Base-by-base conservation (phyloP, 495 filamentous ascomycete species). In the Pyrenula aspistea region DNA sequence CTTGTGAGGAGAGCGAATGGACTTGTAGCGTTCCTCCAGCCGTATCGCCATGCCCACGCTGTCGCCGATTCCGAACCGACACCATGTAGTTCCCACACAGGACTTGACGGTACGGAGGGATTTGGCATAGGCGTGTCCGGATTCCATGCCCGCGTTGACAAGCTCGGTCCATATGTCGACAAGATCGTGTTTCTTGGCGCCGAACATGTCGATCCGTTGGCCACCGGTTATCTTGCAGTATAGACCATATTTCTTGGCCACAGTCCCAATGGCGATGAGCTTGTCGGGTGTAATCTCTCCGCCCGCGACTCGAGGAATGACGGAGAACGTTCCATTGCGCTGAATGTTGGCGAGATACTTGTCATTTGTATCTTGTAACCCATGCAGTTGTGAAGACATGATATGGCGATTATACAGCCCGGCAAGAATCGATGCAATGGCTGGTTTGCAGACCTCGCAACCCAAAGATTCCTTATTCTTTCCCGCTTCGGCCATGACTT, bases 201-300 rank as follows among this genome's bases (percentile, higher is more conserved):
- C 91, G 61, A 95, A 96, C 88, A 96, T 86, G 66, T 97, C 92
- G 64, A 96, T 96, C 49, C 92, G 81, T 70, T 97, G 92, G 1
- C 87, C 92, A 54, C 92, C 92, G 0, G 92, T 97, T 63, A 97
- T 95, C 73, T 96, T 97, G 66, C 85, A 89, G 70, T 97, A 97
- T 2, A 97, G 73, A 53, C 80, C 77, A 59, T 91, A 96, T 64
- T 93, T 85, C 75, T 90, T 91, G 0, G 91, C 92, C 1, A 97
- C 89, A 31, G 83, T 82, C 1, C 89, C 92, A 51, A 97, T 91
- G 25, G 85, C 80, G 58, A 96, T 90, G 53, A 97, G 79, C 60
- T 90, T 93, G 21, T 95, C 89, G 0, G 92, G 82, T 0, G 90
- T 95, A 61, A 97, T 95, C 67, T 97, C 92, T 55, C 92, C 92